A percentile compares a stretch with the other conserved stretches of the same genome.
phyloP scores from a whole-genome alignment of 108 stramenopile species.

The Nitzschia sp. region DNA sequence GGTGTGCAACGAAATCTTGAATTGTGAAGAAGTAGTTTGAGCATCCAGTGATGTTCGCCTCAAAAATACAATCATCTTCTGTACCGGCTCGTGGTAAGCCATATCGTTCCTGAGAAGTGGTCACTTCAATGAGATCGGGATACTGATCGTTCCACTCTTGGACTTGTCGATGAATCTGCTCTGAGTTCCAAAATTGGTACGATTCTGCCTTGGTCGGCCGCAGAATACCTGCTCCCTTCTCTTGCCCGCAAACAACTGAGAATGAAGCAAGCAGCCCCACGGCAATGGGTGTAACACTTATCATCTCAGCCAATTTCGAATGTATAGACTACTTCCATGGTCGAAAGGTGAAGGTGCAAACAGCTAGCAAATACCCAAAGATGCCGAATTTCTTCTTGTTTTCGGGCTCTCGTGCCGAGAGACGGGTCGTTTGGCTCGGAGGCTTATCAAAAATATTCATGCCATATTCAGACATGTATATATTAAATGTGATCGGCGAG shows the following conservation, averaged over 20 bases:
- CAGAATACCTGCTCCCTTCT: background rate
- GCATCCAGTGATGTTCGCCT: constrained; percentile 45
- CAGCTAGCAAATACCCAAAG: too few species aligned
- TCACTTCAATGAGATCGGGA: constrained; percentile 55
- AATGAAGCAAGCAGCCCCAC: background rate
- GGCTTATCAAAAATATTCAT: too few species aligned
- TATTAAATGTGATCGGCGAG: too few species aligned
- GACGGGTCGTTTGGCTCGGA: too few species aligned
- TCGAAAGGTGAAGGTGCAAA: too few species aligned
- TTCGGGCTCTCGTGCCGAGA: too few species aligned
- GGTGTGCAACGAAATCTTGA: constrained; percentile 70
- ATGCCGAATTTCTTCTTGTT: too few species aligned
- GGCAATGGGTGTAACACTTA: background rate
- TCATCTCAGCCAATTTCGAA: background rate
- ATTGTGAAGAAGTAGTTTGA: constrained; percentile 70
- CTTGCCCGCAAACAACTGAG: background rate
- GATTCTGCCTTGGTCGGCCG: background rate
- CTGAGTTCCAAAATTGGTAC: constrained; percentile 31
- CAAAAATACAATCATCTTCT: constrained; percentile 37
- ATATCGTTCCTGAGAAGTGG: constrained; percentile 65
- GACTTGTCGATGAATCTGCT: constrained; percentile 28
- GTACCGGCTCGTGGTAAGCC: constrained; percentile 62
- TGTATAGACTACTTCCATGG: too few species aligned
- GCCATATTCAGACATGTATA: too few species aligned
- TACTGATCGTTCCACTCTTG: constrained; percentile 36